These are phyloP conservation scores for Gamsiella multidivaricata DNA, from an alignment of 192 early-diverging fungal species.

Conservation along the genomic window DNA sequence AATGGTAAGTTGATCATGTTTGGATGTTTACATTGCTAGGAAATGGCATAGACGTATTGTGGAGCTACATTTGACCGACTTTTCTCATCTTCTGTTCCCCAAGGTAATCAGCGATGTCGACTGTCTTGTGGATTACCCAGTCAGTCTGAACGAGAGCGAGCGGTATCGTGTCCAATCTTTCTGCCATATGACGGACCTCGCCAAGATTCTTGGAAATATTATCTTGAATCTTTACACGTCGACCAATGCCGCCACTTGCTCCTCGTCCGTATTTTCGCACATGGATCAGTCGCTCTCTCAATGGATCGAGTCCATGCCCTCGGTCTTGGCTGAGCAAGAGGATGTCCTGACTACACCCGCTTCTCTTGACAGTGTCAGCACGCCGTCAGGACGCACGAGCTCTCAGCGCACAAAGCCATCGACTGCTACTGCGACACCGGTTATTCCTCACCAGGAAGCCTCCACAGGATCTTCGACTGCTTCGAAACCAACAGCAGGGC, in stretches of 20 bases:
- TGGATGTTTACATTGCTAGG: background rate
- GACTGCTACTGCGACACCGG: conserved; percentile 4
- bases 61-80: too few species aligned
- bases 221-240: conserved; percentile 41
- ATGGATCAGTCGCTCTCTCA: conserved; percentile 33
- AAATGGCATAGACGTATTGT: too few species aligned
- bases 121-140: conserved; percentile 44
- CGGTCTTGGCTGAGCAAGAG: background rate
- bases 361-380: background rate
- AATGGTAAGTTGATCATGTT: conserved; percentile 20
- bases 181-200: conserved; percentile 28
- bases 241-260: conserved; percentile 37
- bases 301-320: conserved; percentile 41
- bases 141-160: conserved; percentile 22
- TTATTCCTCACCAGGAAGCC: background rate
- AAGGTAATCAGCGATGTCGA: conserved; percentile 38
- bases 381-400: background rate
- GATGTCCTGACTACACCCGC: conserved; percentile 4
- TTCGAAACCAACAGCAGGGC: background rate
- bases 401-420: conserved; percentile 3
- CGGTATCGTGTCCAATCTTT: conserved; percentile 17
- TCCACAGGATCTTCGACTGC: background rate
- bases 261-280: conserved; percentile 38
- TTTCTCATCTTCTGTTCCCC: background rate
- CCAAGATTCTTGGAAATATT: conserved; percentile 47